Evolutionary conservation across 345 rosid species (phyloP), one percentile per base, ranked within the genome.

Genomic region (Clarkia xantiana): DNA sequence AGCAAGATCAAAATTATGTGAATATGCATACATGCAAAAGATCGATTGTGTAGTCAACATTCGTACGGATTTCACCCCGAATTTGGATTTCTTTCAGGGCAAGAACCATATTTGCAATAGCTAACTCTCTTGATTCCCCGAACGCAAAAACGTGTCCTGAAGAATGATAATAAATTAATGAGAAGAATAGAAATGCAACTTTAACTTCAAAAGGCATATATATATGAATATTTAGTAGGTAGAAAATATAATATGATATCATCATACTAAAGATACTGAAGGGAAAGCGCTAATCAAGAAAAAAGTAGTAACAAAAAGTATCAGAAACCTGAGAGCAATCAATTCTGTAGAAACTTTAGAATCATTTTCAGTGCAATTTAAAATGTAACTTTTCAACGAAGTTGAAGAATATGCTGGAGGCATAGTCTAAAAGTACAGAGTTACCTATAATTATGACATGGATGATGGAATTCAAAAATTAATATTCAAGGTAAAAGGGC

Each of bases 21-120:
- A 47, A 47, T 29, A 40, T 39, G 40, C 54, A 55, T 82, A 93
- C 99, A 74, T 93, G 96, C 60, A 93, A 73, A 66, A 93, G 96
- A 63, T 93, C 95, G 14, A 93, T 78, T 6, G 96, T 80, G 68
- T 93, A 93, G 71, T 93, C 99, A 64, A 87, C 99, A 63, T 93
- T 93, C 39, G 99, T 84, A 52, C 77, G 90, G 62, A 87, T 84
- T 76, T 87, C 96, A 62, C 99, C 99, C 51, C 99, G 86, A 57
- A 93, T 93, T 75, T 93, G 96, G 60, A 93, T 87, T 80, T 93
- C 99, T 65, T 93, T 93, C 64, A 93, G 74, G 53, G 96, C 96
- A 52, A 93, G 95, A 70, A 93, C 99, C 96, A 93, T 93, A 65
- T 93, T 93, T 58, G 99, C 99, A 59, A 93, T 93, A 44, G 99